A percentile compares a stretch with the other conserved stretches of the same genome.
phyloP scores from a whole-genome alignment of 495 filamentous ascomycete species.

The Clavariopsis aquatica region DNA sequence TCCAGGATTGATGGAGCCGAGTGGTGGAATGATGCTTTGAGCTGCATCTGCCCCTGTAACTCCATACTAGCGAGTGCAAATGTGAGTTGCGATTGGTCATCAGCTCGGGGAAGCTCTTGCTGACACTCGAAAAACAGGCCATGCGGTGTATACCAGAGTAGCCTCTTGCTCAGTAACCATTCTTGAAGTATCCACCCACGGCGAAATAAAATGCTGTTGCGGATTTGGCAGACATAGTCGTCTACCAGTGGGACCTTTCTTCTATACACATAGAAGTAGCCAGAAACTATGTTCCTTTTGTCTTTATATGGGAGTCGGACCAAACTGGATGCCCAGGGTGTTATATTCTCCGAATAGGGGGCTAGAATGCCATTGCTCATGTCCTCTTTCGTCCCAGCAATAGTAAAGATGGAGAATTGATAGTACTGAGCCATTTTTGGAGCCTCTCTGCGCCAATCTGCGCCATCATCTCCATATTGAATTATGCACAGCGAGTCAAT shows the following conservation, averaged over 20 bases:
- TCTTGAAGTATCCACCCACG: slow-evolving; percentile 17
- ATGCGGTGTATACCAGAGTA: slow-evolving; percentile 10
- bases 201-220: slow-evolving; percentile 5
- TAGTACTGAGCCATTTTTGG: slow-evolving; percentile 20
- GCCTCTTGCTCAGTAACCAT: slow-evolving; percentile 6
- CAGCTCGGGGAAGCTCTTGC: slow-evolving; percentile 6
- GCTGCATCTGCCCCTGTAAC: not conserved
- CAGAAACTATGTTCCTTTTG: not conserved
- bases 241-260: slow-evolving; percentile 6
- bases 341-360: not conserved
- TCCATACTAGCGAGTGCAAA: not conserved
- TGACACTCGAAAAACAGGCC: slow-evolving; percentile 14
- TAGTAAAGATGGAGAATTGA: slow-evolving; percentile 10
- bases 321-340: slow-evolving; percentile 12
- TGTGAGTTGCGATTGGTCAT: slow-evolving; percentile 11
- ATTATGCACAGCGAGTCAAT: slow-evolving; percentile 13
- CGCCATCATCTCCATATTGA: slow-evolving; percentile 6
- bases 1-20: not conserved
- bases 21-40: slow-evolving; percentile 9
- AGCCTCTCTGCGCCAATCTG: slow-evolving; percentile 7
- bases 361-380: slow-evolving; percentile 12
- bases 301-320: slow-evolving; percentile 8
- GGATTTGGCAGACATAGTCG: slow-evolving; percentile 11
- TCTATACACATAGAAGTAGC: slow-evolving; percentile 9
- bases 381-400: slow-evolving; percentile 9